phyloP scores from a whole-genome alignment of 176 grass and related monocot genomes.

The Oryza punctata region DNA sequence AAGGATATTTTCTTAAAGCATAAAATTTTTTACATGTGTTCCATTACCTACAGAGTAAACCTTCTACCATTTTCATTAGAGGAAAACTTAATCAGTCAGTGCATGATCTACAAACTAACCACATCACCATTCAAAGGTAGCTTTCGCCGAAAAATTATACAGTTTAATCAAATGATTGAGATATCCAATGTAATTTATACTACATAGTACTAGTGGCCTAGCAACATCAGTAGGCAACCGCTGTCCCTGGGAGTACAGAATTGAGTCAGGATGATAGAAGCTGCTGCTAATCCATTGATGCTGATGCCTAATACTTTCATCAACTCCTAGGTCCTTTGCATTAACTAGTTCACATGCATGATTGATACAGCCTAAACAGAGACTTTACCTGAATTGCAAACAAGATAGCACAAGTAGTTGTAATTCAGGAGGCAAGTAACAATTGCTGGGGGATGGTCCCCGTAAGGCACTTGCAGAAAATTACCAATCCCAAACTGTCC shows the following conservation, averaged over 20 bases:
- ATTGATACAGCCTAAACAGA: not conserved
- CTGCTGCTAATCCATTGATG: not conserved
- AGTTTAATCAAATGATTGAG: not conserved
- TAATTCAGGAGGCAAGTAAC: constrained; percentile 5
- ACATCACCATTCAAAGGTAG: constrained; percentile 52
- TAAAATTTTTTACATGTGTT: not conserved
- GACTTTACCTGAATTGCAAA: not conserved
- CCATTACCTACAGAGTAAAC: not conserved
- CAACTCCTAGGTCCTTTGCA: not conserved
- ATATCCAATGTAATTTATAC: not conserved
- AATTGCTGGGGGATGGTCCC: not conserved
- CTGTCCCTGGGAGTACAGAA: constrained; percentile 2
- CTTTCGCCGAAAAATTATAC: constrained; percentile 40
- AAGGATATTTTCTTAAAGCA: not conserved
- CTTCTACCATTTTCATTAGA: constrained; percentile 5
- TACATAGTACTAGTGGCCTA: not conserved
- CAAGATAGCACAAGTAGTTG: not conserved
- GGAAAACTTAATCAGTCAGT: not conserved
- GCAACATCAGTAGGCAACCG: constrained; percentile 14
- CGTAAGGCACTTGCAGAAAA: not conserved
- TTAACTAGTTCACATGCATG: not conserved
- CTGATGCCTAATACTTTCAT: not conserved
- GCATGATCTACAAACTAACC: not conserved
- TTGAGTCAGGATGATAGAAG: constrained; percentile 8
- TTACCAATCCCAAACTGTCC: not conserved